Evolutionary conservation across 169 alveolate species (phyloP).

Genomic region (Cryptosporidium tyzzeri): DNA sequence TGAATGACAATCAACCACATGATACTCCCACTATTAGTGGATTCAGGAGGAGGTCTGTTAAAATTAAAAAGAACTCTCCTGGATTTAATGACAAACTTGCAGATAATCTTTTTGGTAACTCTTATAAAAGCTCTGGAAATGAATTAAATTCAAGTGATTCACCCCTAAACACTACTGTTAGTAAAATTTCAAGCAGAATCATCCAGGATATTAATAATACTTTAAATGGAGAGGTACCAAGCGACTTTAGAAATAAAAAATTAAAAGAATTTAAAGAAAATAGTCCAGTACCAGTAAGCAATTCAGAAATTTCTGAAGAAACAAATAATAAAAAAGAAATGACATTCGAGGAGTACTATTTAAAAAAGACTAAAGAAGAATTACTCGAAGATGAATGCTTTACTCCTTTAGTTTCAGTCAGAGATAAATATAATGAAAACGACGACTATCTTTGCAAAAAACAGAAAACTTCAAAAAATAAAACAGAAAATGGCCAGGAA

Average conservation of each 20-base stretch:
- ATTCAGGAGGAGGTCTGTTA: not conserved
- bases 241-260: not conserved
- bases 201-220: not conserved
- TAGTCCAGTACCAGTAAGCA: not conserved
- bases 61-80: not conserved
- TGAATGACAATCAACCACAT: not conserved
- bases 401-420: conserved; percentile 5
- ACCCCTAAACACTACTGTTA: not conserved
- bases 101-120: conserved; percentile 15
- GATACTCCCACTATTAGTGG: not conserved
- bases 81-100: not conserved
- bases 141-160: not conserved
- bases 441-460: not conserved
- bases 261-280: not conserved
- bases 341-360: conserved; percentile 22
- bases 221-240: conserved; percentile 9
- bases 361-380: not conserved
- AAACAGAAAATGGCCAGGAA: not conserved
- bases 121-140: not conserved
- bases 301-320: not conserved
- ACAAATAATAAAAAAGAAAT: not conserved
- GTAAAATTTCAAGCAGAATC: not conserved
- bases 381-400: not conserved
- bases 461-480: not conserved
- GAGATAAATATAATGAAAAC: not conserved